These are phyloP conservation scores for Nakazawaea ambrosiae DNA, from an alignment of 805 yeast species.

Conservation along the genomic window DNA sequence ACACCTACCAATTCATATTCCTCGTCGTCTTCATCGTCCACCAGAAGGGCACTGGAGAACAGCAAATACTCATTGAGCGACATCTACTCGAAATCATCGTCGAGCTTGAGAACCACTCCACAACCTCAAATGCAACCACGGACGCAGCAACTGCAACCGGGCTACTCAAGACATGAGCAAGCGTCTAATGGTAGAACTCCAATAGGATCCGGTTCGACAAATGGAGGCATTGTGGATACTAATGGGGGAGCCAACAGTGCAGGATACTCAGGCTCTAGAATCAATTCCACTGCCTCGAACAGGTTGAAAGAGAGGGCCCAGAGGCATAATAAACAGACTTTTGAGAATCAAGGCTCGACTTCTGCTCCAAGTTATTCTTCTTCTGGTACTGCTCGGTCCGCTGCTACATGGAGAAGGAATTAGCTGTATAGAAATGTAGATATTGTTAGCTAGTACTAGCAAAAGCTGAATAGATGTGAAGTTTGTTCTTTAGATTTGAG, in stretches of 20 bases:
- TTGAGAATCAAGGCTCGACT: not conserved
- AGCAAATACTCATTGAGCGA: conserved; percentile 12
- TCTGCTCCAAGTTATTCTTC: not conserved
- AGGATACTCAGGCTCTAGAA: not conserved
- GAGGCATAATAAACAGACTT: conserved; percentile 6
- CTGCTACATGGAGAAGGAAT: not conserved
- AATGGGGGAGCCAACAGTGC: no score
- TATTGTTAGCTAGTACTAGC: no score
- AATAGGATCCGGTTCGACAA: no score
- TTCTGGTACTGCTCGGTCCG: not conserved
- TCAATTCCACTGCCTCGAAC: conserved; percentile 4
- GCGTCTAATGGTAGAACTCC: no score
- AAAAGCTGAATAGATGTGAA: no score
- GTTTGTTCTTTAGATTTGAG: no score
- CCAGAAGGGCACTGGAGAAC: conserved; percentile 1
- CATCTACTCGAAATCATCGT: conserved; percentile 7
- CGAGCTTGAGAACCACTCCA: conserved; percentile 1
- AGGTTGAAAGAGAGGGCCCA: conserved; percentile 10
- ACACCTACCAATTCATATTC: not conserved
- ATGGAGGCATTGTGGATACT: no score
- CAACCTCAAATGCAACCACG: conserved; percentile 1
- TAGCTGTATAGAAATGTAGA: no score
- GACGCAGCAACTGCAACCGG: no score
- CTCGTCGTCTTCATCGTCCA: not conserved
- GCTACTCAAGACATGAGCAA: no score